A percentile compares a stretch with the other conserved stretches of the same genome.
phyloP scores from a whole-genome alignment of 2,329 filamentous ascomycete genomes.

The Ceratocystis destructans region DNA sequence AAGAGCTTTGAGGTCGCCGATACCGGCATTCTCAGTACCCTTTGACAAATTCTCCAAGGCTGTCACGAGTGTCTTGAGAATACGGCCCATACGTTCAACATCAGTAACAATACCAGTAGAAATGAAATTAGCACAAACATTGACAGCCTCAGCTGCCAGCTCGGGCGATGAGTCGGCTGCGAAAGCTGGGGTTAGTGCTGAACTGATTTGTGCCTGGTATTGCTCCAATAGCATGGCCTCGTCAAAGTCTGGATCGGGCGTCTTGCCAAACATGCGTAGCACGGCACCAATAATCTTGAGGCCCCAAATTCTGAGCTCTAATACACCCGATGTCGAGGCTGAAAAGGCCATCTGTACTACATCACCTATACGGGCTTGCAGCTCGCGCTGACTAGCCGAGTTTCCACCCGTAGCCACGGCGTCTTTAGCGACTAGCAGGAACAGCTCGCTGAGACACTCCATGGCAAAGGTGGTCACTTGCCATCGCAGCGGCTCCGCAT shows the following conservation, averaged over 20 bases:
- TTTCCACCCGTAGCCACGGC: constrained; percentile 58
- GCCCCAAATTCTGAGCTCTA: constrained; percentile 80
- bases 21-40: constrained; percentile 42
- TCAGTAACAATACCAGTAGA: constrained; percentile 95
- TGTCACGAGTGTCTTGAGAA: constrained; percentile 80
- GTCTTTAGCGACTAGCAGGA: constrained; percentile 65
- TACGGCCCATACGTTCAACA: constrained; percentile 95
- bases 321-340: constrained; percentile 83
- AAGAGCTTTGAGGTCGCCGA: constrained; percentile 82
- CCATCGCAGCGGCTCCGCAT: constrained; percentile 86
- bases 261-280: constrained; percentile 89
- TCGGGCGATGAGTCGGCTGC: constrained; percentile 92
- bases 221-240: constrained; percentile 93
- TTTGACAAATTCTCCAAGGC: constrained; percentile 84
- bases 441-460: constrained; percentile 71
- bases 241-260: constrained; percentile 91
- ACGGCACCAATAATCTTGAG: constrained; percentile 88
- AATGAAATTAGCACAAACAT: constrained; percentile 96
- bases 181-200: constrained; percentile 89
- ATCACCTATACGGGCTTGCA: constrained; percentile 77
- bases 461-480: constrained; percentile 92
- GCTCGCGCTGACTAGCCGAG: constrained; percentile 58
- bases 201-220: constrained; percentile 96
- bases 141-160: constrained; percentile 86
- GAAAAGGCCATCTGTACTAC: constrained; percentile 96